A percentile compares a stretch with the other conserved stretches of the same genome.
Conservation (phyloP, 768 basidiomycete genomes). For the Podaxis sp. region DNA sequence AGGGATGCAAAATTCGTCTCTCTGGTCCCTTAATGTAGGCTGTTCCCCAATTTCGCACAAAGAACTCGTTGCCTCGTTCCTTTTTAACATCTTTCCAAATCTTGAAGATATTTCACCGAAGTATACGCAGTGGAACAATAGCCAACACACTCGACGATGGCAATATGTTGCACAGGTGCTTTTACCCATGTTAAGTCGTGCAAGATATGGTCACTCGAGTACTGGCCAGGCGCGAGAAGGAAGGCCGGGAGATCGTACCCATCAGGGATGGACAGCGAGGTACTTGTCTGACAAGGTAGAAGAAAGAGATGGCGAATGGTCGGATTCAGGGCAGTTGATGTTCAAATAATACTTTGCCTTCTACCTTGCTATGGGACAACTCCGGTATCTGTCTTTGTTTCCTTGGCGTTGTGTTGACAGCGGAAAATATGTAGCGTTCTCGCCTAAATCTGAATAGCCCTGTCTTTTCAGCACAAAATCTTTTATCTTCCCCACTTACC, state of each 20-base stretch:
- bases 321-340: neutral
- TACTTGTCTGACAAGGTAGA: neutral
- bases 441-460: too few relatives aligned
- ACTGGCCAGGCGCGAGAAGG: too few relatives aligned
- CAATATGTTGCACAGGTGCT: neutral
- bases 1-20: neutral
- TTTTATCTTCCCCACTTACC: too few relatives aligned
- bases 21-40: neutral
- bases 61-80: constrained; percentile 1
- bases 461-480: too few relatives aligned
- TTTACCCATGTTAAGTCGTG: neutral
- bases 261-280: neutral
- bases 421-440: too few relatives aligned
- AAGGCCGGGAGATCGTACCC: too few relatives aligned
- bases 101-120: neutral
- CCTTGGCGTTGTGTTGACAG: too few relatives aligned
- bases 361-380: too few relatives aligned
- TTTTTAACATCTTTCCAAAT: neutral
- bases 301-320: neutral
- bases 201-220: neutral
- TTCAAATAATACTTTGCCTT: neutral
- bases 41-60: neutral
- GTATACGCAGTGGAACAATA: neutral
- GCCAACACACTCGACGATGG: neutral
- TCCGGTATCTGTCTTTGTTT: too few relatives aligned